Evolutionary conservation across 176 grass and related monocot genomes (phyloP).

Genomic region (Lolium rigidum): DNA sequence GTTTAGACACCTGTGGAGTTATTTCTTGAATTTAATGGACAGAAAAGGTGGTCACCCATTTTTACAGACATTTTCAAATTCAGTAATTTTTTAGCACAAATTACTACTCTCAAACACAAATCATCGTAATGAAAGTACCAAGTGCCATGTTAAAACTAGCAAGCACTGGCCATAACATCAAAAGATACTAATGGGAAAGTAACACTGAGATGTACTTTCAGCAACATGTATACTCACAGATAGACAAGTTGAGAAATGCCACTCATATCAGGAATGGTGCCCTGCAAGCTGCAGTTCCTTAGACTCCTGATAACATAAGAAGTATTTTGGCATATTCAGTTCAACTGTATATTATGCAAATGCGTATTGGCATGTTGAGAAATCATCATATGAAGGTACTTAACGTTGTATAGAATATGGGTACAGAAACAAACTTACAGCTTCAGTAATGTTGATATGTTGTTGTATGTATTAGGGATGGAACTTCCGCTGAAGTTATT

Average conservation of each 20-base stretch:
- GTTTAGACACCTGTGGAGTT: slow-evolving; percentile 23
- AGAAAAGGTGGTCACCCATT: neutral
- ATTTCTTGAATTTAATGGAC: slow-evolving; percentile 32
- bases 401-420: neutral
- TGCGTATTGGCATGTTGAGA: neutral
- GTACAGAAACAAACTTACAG: slow-evolving; percentile 64
- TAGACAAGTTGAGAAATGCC: slow-evolving; percentile 71
- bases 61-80: neutral
- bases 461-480: slow-evolving; percentile 73
- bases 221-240: slow-evolving; percentile 65
- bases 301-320: slow-evolving; percentile 80
- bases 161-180: slow-evolving; percentile 7
- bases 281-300: slow-evolving; percentile 93
- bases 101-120: slow-evolving; percentile 11
- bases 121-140: neutral
- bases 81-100: neutral
- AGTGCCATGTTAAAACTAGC: slow-evolving; percentile 21
- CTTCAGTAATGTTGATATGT: slow-evolving; percentile 77
- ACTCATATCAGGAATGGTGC: slow-evolving; percentile 85
- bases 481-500: slow-evolving; percentile 92
- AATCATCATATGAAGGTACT: slow-evolving; percentile 28
- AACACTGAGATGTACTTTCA: neutral
- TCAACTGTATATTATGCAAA: neutral
- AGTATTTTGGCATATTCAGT: slow-evolving; percentile 22
- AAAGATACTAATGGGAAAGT: slow-evolving; percentile 1